Conservation (phyloP, 331 rosid species). For the Prunus yedoensis region DNA sequence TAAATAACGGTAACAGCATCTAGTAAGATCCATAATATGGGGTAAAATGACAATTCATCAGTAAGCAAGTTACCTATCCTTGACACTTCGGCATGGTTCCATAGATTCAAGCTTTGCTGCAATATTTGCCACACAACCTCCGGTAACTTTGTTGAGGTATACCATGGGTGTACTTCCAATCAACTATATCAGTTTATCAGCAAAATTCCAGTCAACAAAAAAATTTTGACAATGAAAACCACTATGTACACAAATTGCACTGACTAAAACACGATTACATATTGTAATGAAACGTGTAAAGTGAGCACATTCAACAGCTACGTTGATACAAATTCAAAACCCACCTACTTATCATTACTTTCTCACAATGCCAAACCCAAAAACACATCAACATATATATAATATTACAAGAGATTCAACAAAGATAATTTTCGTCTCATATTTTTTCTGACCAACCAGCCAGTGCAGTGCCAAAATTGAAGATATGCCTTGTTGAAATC, state of each 20-base stretch:
- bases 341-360: neutral
- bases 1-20: neutral
- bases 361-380: neutral
- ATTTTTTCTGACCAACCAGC: neutral
- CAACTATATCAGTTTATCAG: constrained; percentile 46
- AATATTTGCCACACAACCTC: constrained; percentile 79
- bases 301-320: neutral
- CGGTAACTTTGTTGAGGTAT: constrained; percentile 78
- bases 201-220: constrained; percentile 20
- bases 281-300: neutral
- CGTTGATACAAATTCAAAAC: neutral
- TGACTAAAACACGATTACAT: neutral
- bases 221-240: neutral
- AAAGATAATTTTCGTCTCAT: neutral
- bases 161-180: constrained; percentile 95
- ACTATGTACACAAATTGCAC: neutral
- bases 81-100: constrained; percentile 96
- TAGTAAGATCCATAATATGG: neutral
- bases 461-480: neutral
- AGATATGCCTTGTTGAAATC: neutral
- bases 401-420: neutral
- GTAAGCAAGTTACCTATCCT: constrained; percentile 62
- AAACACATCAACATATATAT: no score
- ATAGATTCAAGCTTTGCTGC: constrained; percentile 97
- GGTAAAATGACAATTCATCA: neutral